Base-by-base conservation (phyloP, 2,329 filamentous ascomycete species). In the Tympanopsis confertula region DNA sequence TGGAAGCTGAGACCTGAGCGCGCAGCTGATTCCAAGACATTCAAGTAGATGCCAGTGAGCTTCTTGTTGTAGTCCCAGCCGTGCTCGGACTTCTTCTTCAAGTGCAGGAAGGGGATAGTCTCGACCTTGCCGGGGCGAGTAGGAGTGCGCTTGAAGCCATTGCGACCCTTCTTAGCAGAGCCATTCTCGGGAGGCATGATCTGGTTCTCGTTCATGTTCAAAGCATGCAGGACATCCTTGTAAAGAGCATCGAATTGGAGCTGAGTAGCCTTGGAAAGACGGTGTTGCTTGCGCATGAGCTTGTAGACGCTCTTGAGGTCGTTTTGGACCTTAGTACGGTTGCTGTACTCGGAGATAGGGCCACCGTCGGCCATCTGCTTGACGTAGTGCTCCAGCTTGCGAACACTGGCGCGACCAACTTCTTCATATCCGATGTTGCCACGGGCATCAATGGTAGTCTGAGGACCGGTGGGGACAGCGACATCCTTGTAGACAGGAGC, bases 291-390 rank as follows among this genome's bases (percentile, higher is more conserved):
- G 65, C 89, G 88, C 61, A 98, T 96, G 54, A 98, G 78, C 69
- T 93, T 95, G 72, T 96, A 96, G 52, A 98, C 91, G 49, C 85
- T 85, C 54, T 84, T 81, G 30, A 98, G 71, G 55, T 96, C 91
- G 54, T 87, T 93, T 62, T 96, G 91, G 22, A 98, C 91, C 72
- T 96, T 98, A 46, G 88, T 91, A 32, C 91, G 82, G 66, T 94
- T 96, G 55, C 89, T 91, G 57, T 98, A 98, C 60, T 98, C 91
- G 20, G 89, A 94, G 50, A 98, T 93, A 64, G 95, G 96, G 54
- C 91, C 91, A 44, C 91, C 91, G 49, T 95, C 88, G 7, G 89
- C 89, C 91, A 98, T 96, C 59, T 96, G 87, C 55, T 86, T 86
- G 36, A 98, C 91, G 52, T 98, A 98, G 60, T 96, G 89, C 65